Evolutionary conservation across 192 early-diverging fungal species (phyloP).

Genomic region (Obelidium mucronatum): DNA sequence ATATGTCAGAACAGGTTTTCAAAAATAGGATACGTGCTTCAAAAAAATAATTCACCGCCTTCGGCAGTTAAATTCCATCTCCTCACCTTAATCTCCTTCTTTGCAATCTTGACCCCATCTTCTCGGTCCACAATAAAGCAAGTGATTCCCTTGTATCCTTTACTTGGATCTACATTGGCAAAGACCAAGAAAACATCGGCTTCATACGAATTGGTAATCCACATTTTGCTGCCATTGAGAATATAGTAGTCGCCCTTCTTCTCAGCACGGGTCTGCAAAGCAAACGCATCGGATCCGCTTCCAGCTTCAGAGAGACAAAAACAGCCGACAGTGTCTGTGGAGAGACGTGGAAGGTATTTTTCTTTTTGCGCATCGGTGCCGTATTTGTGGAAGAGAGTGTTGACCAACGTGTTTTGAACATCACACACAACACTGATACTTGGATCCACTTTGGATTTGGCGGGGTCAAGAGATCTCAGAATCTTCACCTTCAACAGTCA

Average conservation of each 20-base stretch:
- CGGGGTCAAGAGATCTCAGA: background rate
- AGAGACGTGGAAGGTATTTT: constrained; percentile 86
- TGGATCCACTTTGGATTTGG: constrained; percentile 93
- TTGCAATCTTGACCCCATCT: constrained; percentile 89
- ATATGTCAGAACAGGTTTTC: constrained; percentile 1
- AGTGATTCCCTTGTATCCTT: constrained; percentile 97
- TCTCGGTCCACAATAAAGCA: constrained; percentile 95
- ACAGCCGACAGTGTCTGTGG: constrained; percentile 84
- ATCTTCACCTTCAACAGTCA: constrained; percentile 79
- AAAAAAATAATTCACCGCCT: no score
- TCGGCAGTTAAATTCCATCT: background rate
- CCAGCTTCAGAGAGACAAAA: constrained; percentile 95
- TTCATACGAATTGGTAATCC: constrained; percentile 82
- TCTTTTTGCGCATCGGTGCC: constrained; percentile 75
- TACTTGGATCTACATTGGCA: constrained; percentile 93
- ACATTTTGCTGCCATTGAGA: constrained; percentile 79
- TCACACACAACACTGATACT: constrained; percentile 91
- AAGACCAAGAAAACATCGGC: constrained; percentile 97
- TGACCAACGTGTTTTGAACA: constrained; percentile 96
- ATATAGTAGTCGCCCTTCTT: constrained; percentile 90
- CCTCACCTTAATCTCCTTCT: constrained; percentile 91
- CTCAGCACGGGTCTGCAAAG: constrained; percentile 83
- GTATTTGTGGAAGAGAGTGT: constrained; percentile 90
- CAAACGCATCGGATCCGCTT: constrained; percentile 94
- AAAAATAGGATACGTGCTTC: background rate